A percentile compares a stretch with the other conserved stretches of the same genome.
These are phyloP conservation scores for Fusarium anthophilum DNA, from an alignment of 2,329 filamentous ascomycete species.

Conservation along the genomic window DNA sequence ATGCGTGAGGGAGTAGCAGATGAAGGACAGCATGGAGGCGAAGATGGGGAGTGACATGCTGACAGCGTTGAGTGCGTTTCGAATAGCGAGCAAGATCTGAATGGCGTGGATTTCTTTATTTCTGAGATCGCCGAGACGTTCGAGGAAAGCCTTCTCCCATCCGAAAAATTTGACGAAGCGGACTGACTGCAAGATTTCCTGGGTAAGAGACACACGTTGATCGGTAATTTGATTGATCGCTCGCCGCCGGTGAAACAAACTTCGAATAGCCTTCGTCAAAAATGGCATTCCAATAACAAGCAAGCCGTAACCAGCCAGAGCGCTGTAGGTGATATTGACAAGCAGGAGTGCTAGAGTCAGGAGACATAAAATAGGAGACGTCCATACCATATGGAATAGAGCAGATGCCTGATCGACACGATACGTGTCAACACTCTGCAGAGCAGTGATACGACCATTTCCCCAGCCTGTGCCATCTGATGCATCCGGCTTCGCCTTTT, in stretches of 20 bases:
- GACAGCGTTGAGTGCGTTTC: slow-evolving; percentile 85
- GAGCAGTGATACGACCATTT: slow-evolving; percentile 88
- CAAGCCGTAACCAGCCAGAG: slow-evolving; percentile 86
- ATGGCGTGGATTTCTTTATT: slow-evolving; percentile 83
- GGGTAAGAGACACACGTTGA: slow-evolving; percentile 87
- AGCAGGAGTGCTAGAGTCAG: slow-evolving; percentile 83
- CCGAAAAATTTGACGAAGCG: slow-evolving; percentile 97
- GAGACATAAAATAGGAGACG: slow-evolving; percentile 79
- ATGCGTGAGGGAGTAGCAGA: slow-evolving; percentile 76
- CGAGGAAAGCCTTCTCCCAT: slow-evolving; percentile 89
- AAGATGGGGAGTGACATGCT: slow-evolving; percentile 91
- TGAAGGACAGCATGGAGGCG: slow-evolving; percentile 93
- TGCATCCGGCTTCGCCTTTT: slow-evolving; percentile 53
- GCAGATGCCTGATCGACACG: slow-evolving; percentile 89
- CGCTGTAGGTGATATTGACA: slow-evolving; percentile 90
- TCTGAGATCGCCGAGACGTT: slow-evolving; percentile 78
- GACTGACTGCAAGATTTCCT: slow-evolving; percentile 91
- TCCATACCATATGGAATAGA: slow-evolving; percentile 93
- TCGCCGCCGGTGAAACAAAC: slow-evolving; percentile 77
- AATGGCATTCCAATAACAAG: slow-evolving; percentile 81
- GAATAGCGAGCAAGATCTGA: slow-evolving; percentile 81
- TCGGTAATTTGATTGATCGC: slow-evolving; percentile 94
- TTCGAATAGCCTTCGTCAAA: slow-evolving; percentile 79
- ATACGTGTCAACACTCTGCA: slow-evolving; percentile 97
- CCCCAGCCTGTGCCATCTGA: slow-evolving; percentile 83